Conservation (phyloP, 2,329 filamentous ascomycete genomes). For the Hypoxylon sp. region DNA sequence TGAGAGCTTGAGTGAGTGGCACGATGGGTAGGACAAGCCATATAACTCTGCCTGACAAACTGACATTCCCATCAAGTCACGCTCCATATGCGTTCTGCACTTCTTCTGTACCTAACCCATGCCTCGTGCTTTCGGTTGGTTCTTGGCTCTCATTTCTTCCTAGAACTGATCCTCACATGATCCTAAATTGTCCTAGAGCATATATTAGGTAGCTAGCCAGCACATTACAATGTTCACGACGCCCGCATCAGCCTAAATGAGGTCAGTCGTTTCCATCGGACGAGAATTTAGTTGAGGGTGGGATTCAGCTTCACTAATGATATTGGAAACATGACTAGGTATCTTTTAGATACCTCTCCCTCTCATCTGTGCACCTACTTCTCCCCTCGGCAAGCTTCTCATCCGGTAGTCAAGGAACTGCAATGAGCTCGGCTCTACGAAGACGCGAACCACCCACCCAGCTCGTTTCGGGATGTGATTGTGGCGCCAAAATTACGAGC, state of each 20-base stretch:
- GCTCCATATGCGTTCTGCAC: slow-evolving; percentile 21
- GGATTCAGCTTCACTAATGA: slow-evolving; percentile 4
- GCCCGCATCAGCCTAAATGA: slow-evolving; percentile 31
- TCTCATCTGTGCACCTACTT: too few species aligned
- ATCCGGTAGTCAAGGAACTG: too few species aligned
- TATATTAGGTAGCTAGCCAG: slow-evolving; percentile 25
- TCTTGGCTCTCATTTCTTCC: slow-evolving; percentile 16
- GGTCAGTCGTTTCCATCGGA: slow-evolving; percentile 1
- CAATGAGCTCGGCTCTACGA: too few species aligned
- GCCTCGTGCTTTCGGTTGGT: slow-evolving; percentile 2
- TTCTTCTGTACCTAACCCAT: slow-evolving; percentile 28
- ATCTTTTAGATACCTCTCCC: not conserved
- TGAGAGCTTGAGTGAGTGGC: slow-evolving; percentile 2
- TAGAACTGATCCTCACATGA: slow-evolving; percentile 19
- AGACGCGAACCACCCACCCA: too few species aligned
- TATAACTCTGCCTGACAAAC: slow-evolving; percentile 10
- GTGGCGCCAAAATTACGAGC: slow-evolving; percentile 2
- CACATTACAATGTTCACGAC: slow-evolving; percentile 16
- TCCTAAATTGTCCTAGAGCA: slow-evolving; percentile 1
- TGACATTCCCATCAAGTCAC: slow-evolving; percentile 24
- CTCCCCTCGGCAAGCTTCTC: too few species aligned
- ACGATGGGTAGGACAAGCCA: slow-evolving; percentile 17
- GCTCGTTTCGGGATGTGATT: too few species aligned
- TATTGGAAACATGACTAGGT: not conserved
- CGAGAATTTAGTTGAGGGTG: slow-evolving; percentile 6